A percentile compares a stretch with the other conserved stretches of the same genome.
Conservation (phyloP, 148 eudicot species). For the Fagopyrum homotropicum region DNA sequence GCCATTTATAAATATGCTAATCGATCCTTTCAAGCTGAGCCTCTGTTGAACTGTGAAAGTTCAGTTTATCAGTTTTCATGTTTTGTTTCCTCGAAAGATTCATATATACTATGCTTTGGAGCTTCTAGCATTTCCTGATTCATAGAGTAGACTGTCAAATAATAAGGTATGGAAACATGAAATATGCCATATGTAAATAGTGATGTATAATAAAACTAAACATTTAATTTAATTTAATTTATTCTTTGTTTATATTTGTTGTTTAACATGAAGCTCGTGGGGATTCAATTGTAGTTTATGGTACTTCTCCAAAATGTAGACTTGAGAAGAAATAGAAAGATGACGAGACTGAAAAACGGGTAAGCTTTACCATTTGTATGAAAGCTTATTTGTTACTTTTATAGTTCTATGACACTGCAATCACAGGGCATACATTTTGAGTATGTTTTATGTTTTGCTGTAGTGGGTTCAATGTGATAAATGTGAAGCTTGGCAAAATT, state of each 20-base stretch:
- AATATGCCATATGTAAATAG: background rate
- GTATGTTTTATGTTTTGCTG: slow-evolving; percentile 21
- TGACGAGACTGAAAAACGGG: slow-evolving; percentile 99
- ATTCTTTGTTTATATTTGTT: too few species aligned
- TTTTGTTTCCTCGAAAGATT: background rate
- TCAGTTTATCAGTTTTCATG: background rate
- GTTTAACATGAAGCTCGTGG: slow-evolving; percentile 93
- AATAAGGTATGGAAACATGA: background rate
- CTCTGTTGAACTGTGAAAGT: background rate
- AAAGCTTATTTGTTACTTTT: background rate
- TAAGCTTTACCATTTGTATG: slow-evolving; percentile 19
- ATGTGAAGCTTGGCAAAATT: slow-evolving; percentile 99
- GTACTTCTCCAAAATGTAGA: slow-evolving; percentile 48
- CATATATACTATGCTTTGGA: background rate
- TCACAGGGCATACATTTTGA: background rate
- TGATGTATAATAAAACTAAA: background rate
- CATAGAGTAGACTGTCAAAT: background rate
- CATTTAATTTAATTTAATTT: background rate
- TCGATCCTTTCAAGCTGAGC: background rate
- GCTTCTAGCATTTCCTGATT: background rate
- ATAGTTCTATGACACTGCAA: background rate
- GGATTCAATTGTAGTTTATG: slow-evolving; percentile 69
- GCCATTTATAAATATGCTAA: background rate
- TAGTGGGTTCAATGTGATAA: slow-evolving; percentile 99
- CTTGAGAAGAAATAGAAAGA: slow-evolving; percentile 94